Percentiles rank a stretch among this genome's conserved stretches.
Evolutionary conservation across 2,329 filamentous ascomycete genomes (phyloP).

Genomic region (Achaetomium macrosporum): DNA sequence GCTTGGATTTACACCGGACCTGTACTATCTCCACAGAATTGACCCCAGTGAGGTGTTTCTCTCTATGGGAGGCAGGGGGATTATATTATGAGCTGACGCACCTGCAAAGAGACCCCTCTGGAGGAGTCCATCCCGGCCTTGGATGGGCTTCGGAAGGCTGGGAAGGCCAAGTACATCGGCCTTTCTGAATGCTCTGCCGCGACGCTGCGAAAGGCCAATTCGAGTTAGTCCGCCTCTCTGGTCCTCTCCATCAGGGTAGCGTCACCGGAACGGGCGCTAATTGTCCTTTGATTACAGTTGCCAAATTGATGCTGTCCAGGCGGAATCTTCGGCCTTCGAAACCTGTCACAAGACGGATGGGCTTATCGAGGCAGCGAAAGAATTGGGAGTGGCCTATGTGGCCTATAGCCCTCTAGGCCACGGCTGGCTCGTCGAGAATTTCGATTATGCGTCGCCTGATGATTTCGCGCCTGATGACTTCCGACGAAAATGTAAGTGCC

Average conservation of each 20-base stretch:
- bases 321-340: slow-evolving; percentile 3
- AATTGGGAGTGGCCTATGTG: slow-evolving; percentile 4
- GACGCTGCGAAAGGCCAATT: slow-evolving; percentile 4
- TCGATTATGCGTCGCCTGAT: neutral
- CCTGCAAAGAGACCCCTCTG: slow-evolving; percentile 1
- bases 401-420: slow-evolving; percentile 2
- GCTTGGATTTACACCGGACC: neutral
- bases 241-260: neutral
- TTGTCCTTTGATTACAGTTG: neutral
- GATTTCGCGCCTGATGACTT: neutral
- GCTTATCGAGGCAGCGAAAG: neutral
- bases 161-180: slow-evolving; percentile 4
- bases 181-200: slow-evolving; percentile 5
- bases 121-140: slow-evolving; percentile 3
- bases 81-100: too few relatives aligned
- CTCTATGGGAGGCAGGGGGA: too few relatives aligned
- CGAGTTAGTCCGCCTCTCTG: neutral
- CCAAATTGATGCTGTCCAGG: slow-evolving; percentile 6
- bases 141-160: neutral
- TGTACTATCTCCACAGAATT: slow-evolving; percentile 6
- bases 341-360: slow-evolving; percentile 1
- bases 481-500: neutral
- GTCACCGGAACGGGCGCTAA: neutral
- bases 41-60: slow-evolving; percentile 2
- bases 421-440: slow-evolving; percentile 5